Evolutionary conservation across 2,329 filamentous ascomycete genomes (phyloP), one percentile per base, ranked within the genome.

Genomic region (Talaromyces sp.): DNA sequence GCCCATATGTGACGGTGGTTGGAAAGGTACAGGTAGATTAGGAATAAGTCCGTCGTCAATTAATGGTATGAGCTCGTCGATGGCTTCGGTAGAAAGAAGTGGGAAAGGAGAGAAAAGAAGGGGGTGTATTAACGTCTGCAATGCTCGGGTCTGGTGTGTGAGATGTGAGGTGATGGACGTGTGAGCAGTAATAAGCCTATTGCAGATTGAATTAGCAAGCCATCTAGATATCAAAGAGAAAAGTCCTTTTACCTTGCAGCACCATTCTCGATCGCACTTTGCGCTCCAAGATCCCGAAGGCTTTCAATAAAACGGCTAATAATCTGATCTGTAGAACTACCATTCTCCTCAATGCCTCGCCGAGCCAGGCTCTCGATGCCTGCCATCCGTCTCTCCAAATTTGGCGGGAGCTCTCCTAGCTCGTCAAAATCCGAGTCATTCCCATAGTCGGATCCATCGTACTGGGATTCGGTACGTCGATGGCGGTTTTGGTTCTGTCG

Each of bases 391-490:
- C 74, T 75, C 65, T 84, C 81, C 24, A 86, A 71, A n/a, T 78
- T 78, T 0, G 80, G 79, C 5, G 81, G 77, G n/a, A 85, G 79
- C 61, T 81, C 79, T 19, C 78, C 75, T 24, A 76, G 73, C 51
- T 78, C 76, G 56, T 85, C 82, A 29, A 82, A 70, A 65, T 85
- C 83, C 19, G 80, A 82, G 58, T 83, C 81, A 52, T 80, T 80
- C 4, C 82, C 83, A 65, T 85, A 85, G 66, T 84, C 82, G 9
- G 82, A 84, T 14, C 82, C 83, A 64, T 85, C 82, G 65, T 85
- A 85, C 57, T 79, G 72, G 26, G 81, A 77, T 62, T 75, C 70
- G 54, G 73, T 68, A 57, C 75, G 72, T 21, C 74, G 72, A 60
- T 76, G 74, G 38, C 74, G 68, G 54, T 70, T 64, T 35, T 69